Conservation (phyloP, 495 filamentous ascomycete genomes). For the Echria macrotheca region DNA sequence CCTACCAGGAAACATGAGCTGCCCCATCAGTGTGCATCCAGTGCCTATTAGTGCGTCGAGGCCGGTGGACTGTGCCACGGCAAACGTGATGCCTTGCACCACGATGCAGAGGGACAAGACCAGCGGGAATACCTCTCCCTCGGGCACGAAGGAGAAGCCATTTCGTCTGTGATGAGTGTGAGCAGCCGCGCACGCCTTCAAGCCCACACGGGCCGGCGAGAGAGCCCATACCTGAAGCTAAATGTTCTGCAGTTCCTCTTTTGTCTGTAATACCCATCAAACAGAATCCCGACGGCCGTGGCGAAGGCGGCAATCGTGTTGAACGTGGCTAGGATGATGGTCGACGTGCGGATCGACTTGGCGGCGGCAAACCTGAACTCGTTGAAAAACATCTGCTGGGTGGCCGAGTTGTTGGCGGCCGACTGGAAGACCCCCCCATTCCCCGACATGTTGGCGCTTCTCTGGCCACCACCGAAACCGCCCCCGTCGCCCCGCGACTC, state of each 20-base stretch:
- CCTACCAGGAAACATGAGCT: constrained; percentile 46
- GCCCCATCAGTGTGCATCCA: constrained; percentile 37
- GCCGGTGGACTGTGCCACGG: constrained; percentile 39
- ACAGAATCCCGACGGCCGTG: constrained; percentile 39
- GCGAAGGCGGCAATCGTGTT: constrained; percentile 44
- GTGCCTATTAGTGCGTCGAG: constrained; percentile 32
- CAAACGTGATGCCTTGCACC: constrained; percentile 42
- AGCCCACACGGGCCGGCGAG: too few relatives aligned
- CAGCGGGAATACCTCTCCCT: constrained; percentile 39
- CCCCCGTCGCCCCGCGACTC: constrained; percentile 35
- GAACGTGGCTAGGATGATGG: constrained; percentile 43
- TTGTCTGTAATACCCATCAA: constrained; percentile 35
- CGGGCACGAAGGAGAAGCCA: constrained; percentile 36
- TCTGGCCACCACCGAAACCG: constrained; percentile 17
- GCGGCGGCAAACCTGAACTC: constrained; percentile 39
- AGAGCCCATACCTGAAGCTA: constrained; percentile 24
- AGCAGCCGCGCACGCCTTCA: constrained; percentile 9
- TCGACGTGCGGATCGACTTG: constrained; percentile 43
- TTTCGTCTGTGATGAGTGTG: constrained; percentile 19
- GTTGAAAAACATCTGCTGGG: constrained; percentile 33
- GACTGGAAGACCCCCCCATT: constrained; percentile 30
- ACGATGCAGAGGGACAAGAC: constrained; percentile 42
- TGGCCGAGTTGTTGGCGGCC: constrained; percentile 26
- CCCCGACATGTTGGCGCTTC: constrained; percentile 14
- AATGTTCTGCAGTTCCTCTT: constrained; percentile 30